These are phyloP conservation scores for Centrapalus pauciflorus DNA, from an alignment of 129 eudicot species.

Conservation along the genomic window DNA sequence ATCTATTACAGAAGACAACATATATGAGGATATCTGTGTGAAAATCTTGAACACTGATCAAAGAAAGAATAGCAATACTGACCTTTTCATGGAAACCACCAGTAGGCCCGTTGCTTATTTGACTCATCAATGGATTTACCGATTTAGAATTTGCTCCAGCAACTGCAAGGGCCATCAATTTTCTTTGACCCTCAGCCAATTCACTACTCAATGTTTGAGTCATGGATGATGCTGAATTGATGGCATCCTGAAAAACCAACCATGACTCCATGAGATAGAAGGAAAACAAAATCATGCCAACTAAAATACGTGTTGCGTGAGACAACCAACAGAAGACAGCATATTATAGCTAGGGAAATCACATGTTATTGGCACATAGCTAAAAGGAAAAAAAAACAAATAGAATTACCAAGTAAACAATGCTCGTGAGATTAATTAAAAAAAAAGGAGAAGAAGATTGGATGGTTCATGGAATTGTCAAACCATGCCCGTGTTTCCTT, in stretches of 20 bases:
- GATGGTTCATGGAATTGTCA: background rate
- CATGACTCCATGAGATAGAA: background rate
- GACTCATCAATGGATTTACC: constrained; percentile 47
- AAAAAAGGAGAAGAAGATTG: too few species aligned
- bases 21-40: background rate
- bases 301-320: background rate
- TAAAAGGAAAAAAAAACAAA: too few species aligned
- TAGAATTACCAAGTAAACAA: too few species aligned
- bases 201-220: constrained; percentile 64
- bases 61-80: constrained; percentile 4
- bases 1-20: constrained; percentile 26
- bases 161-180: constrained; percentile 63
- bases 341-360: too few species aligned
- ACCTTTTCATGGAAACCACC: constrained; percentile 77
- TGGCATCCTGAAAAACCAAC: constrained; percentile 49
- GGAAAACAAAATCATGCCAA: background rate
- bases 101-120: constrained; percentile 65
- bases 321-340: background rate
- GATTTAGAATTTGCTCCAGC: constrained; percentile 59
- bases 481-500: constrained; percentile 8
- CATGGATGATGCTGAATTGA: constrained; percentile 78
- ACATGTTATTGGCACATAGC: too few species aligned
- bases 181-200: constrained; percentile 75
- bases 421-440: too few species aligned
- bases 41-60: constrained; percentile 5